Evolutionary conservation across 129 eudicot species (phyloP), one percentile per base, ranked within the genome.

Genomic region (Flaveria bidentis): DNA sequence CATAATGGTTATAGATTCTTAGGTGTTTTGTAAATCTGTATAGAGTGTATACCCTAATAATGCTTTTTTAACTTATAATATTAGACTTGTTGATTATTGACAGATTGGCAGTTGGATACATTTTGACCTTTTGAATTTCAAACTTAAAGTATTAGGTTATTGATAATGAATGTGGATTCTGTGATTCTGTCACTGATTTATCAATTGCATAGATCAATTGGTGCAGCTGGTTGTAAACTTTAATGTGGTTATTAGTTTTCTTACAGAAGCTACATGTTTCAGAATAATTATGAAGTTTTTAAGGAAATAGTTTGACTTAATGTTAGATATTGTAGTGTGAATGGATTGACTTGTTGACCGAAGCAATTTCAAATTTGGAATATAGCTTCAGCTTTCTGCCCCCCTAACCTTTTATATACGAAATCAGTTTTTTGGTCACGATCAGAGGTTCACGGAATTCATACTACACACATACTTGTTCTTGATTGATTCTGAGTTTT

Each of bases 1-100:
- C 17, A 78, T 58, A 65, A 64, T 62, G 67, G 58, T 57, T 26
- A 64, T 84, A 53, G 81, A 74, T 80, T 76, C 53, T 82, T 78
- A 50, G 66, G 42, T 72, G 55, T 69, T 42, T 78, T 58, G 23
- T 73, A 62, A 44, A 13, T 71, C 14, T 12, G 58, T 75, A 23
- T 23, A 23, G 26, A 0, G 26, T 23, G 26, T 23, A 66, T 64
- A 42, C 64, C 49, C 18, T 78, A 57, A 26, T 58, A 70, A 61
- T 22, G 62, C 2, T 41, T n/a, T 46, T 3, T 13, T 30, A 78
- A 41, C 75, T 67, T 78, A 70, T 61, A 71, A 78, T 79, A 72
- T 79, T 72, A 72, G 72, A 62, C 51, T 64, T 78, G 13, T 50
- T 61, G 44, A 79, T 61, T 80, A 16, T 62, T 80, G 69, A 66